Conservation (phyloP, 352 stramenopile genomes). For the Globisporangium yorkense region DNA sequence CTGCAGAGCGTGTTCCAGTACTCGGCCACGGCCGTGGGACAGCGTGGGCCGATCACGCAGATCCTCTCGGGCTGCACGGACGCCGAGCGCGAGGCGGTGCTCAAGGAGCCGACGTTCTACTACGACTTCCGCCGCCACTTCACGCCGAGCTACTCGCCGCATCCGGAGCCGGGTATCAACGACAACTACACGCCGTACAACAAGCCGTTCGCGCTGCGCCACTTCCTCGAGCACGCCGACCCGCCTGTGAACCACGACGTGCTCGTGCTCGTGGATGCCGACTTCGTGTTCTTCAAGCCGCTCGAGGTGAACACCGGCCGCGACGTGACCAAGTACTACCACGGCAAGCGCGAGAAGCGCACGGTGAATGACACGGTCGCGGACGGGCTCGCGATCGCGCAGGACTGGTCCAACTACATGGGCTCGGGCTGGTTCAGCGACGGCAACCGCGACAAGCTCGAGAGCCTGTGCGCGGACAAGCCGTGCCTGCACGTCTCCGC, state of each 20-base stretch:
- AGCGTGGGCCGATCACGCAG: constrained; percentile 45
- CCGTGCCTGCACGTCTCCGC: constrained; percentile 10
- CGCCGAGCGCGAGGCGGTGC: constrained; percentile 19
- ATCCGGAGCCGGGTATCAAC: constrained; percentile 28
- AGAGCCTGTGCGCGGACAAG: constrained; percentile 9
- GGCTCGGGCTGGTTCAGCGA: constrained; percentile 3
- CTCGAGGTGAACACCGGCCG: constrained; percentile 24
- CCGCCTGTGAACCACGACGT: constrained; percentile 31
- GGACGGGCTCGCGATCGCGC: constrained; percentile 19
- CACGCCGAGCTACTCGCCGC: constrained; percentile 35
- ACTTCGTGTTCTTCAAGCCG: constrained; percentile 17
- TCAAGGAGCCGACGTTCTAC: constrained; percentile 36
- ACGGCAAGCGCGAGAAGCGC: not conserved
- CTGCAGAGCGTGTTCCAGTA: constrained; percentile 41
- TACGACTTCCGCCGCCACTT: constrained; percentile 52
- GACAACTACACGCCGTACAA: constrained; percentile 51
- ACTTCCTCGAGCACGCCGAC: constrained; percentile 41
- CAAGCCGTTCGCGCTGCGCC: constrained; percentile 43
- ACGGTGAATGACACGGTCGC: constrained; percentile 6
- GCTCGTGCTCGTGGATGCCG: constrained; percentile 10
- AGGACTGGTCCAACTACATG: constrained; percentile 17
- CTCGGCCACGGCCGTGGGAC: constrained; percentile 27
- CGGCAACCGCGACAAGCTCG: constrained; percentile 2
- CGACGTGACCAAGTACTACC: constrained; percentile 18
- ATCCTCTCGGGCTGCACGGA: constrained; percentile 42